Conservation (phyloP, 768 basidiomycete species). For the Plicaturopsis crispa region DNA sequence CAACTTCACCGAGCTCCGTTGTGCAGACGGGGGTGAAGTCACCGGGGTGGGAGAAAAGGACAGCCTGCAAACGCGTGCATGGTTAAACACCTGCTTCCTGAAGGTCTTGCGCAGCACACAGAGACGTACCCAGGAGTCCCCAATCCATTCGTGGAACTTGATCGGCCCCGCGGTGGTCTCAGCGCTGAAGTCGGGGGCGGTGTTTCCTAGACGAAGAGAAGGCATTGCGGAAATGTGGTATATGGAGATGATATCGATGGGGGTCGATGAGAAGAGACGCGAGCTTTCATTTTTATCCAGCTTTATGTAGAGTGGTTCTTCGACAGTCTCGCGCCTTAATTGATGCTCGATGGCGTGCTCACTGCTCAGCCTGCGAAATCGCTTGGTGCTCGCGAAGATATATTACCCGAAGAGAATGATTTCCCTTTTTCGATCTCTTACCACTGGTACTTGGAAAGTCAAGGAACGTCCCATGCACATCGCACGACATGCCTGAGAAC, state of each 20-base stretch:
- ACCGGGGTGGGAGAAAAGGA: slow-evolving; percentile 93
- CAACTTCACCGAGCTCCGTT: slow-evolving; percentile 95
- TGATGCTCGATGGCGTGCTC: too few relatives aligned
- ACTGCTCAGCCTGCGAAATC: too few relatives aligned
- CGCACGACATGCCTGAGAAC: too few relatives aligned
- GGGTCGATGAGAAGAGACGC: background rate
- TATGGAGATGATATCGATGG: background rate
- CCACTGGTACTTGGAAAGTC: too few relatives aligned
- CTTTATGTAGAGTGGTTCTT: too few relatives aligned
- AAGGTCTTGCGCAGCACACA: background rate
- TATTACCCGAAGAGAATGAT: too few relatives aligned
- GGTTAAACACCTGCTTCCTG: background rate
- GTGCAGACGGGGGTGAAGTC: slow-evolving; percentile 94
- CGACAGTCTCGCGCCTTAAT: too few relatives aligned
- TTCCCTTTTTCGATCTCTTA: too few relatives aligned
- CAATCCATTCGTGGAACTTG: slow-evolving; percentile 92
- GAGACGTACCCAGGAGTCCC: slow-evolving; percentile 71
- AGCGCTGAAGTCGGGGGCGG: slow-evolving; percentile 88
- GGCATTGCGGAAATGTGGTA: slow-evolving; percentile 23
- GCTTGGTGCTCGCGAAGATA: too few relatives aligned
- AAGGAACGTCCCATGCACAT: too few relatives aligned
- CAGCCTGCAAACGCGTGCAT: slow-evolving; percentile 35
- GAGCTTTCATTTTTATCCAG: too few relatives aligned
- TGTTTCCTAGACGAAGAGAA: slow-evolving; percentile 74
- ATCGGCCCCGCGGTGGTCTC: slow-evolving; percentile 82